Base-by-base conservation (phyloP, 352 stramenopile species). In the Phytophthora niederhauseri region DNA sequence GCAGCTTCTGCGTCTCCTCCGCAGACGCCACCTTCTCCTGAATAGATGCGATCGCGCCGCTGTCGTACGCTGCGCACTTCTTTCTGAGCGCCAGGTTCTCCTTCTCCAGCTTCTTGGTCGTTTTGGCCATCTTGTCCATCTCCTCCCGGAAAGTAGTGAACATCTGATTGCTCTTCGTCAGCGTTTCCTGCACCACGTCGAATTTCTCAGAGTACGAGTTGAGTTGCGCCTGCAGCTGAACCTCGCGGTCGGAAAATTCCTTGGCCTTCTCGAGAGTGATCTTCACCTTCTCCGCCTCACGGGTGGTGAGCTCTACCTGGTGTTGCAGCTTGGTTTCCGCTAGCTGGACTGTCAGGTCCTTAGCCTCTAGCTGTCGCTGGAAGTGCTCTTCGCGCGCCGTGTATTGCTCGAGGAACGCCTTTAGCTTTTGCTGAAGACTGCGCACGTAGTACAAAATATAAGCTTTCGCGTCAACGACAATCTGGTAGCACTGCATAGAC, bases 51-150 rank as follows among this genome's bases (percentile, higher is more conserved):
- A 96, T 95, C 2, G 85, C 89, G 19, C 79, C 80, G 34, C 66
- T 81, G 68, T 96, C 89, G 65, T 96, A 96, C 49, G 81, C 73
- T 30, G 84, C 85, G 65, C 85, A 94, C 54, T 96, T 96, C 55
- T 91, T 95, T 57, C 88, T 84, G 0, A 96, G 73, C 15, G 85
- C 72, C 19, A 75, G 38, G 60, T 96, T 96, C 51, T 96, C 89
- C 59, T 95, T 96, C 70, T 96, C 89, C 2, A 96, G 68, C 45
- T 90, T 90, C 65, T 94, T 94, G n/a, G 84, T 93, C 17, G 89
- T 80, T 72, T 96, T 96, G 34, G 78, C 74, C 87, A 96, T 93
- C 72, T 95, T 95, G 65, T 94, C 85, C 75, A 96, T 95, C 56
- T 96, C 89, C n/a, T 87, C 72, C 22, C 89, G 87, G 66, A 95